Evolutionary conservation across 148 eudicot species (phyloP).

Genomic region (Polygonum maritimum): DNA sequence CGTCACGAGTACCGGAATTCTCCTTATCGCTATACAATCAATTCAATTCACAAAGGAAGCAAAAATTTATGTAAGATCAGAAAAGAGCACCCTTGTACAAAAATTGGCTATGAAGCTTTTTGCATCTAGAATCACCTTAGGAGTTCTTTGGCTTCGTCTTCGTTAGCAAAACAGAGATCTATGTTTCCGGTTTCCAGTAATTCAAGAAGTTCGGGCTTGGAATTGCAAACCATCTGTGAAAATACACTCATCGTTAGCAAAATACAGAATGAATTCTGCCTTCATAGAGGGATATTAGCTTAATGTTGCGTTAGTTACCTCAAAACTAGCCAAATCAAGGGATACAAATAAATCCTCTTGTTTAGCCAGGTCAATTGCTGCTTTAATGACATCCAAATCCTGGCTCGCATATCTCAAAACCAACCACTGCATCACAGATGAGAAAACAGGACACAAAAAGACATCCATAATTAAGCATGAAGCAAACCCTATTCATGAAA

Average conservation of each 20-base stretch:
- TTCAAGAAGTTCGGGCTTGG: slow-evolving; percentile 47
- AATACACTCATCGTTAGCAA: background rate
- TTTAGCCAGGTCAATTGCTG: slow-evolving; percentile 64
- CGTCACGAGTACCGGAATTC: slow-evolving; percentile 50
- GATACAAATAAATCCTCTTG: slow-evolving; percentile 68
- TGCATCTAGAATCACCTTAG: slow-evolving; percentile 35
- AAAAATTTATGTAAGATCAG: background rate
- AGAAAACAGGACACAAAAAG: background rate
- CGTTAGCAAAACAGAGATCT: slow-evolving; percentile 97
- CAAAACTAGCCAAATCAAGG: slow-evolving; percentile 95
- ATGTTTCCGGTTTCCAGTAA: slow-evolving; percentile 73
- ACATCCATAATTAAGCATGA: background rate
- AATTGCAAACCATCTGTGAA: slow-evolving; percentile 76
- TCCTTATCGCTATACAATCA: slow-evolving; percentile 38
- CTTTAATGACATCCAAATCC: slow-evolving; percentile 59
- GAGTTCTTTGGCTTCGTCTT: slow-evolving; percentile 91
- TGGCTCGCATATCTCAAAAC: slow-evolving; percentile 70
- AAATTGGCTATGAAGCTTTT: background rate
- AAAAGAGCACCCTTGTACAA: background rate
- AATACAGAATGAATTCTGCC: background rate
- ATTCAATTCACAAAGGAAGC: background rate
- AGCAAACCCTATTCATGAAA: background rate
- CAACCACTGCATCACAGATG: slow-evolving; percentile 63
- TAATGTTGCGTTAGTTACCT: slow-evolving; percentile 42
- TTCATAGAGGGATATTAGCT: background rate